Conservation (phyloP, 2,329 filamentous ascomycete species). For the Anisogramma anomala region DNA sequence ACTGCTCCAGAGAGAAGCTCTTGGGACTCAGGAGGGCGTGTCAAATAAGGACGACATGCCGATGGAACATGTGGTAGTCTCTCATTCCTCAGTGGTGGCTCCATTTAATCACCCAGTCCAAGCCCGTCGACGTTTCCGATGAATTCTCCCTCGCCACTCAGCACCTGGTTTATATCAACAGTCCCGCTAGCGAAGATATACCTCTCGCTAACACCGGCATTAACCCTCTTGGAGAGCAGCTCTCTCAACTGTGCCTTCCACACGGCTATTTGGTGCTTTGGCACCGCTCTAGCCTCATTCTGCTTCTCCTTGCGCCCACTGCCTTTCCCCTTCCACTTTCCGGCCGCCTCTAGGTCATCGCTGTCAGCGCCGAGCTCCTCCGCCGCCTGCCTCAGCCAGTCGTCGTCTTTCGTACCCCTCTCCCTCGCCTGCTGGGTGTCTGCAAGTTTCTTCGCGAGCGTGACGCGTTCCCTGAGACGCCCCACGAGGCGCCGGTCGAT, state of each 20-base stretch:
- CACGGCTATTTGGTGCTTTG: constrained; percentile 60
- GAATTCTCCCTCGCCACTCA: constrained; percentile 56
- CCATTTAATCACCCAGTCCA: constrained; percentile 23
- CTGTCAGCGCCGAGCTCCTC: constrained; percentile 88
- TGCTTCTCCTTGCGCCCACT: constrained; percentile 64
- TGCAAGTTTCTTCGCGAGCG: constrained; percentile 75
- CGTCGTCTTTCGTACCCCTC: constrained; percentile 71
- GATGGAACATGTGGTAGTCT: too few relatives aligned
- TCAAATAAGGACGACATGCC: too few relatives aligned
- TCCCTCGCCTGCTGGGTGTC: constrained; percentile 78
- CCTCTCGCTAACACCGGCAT: constrained; percentile 75
- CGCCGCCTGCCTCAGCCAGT: constrained; percentile 72
- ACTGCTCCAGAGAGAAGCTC: too few relatives aligned
- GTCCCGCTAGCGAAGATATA: constrained; percentile 66
- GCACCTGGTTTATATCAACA: constrained; percentile 69
- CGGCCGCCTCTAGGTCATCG: constrained; percentile 63
- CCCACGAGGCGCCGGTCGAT: constrained; percentile 69
- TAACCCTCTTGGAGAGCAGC: constrained; percentile 62
- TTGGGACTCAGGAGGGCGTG: too few relatives aligned
- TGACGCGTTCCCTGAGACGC: constrained; percentile 64
- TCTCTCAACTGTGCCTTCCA: constrained; percentile 62
- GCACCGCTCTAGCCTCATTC: constrained; percentile 53
- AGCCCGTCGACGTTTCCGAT: constrained; percentile 40
- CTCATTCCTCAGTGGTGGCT: too few relatives aligned
- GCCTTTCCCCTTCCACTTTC: constrained; percentile 55